Conservation (phyloP, 2,329 filamentous ascomycete genomes). For the Didymella segeticola region DNA sequence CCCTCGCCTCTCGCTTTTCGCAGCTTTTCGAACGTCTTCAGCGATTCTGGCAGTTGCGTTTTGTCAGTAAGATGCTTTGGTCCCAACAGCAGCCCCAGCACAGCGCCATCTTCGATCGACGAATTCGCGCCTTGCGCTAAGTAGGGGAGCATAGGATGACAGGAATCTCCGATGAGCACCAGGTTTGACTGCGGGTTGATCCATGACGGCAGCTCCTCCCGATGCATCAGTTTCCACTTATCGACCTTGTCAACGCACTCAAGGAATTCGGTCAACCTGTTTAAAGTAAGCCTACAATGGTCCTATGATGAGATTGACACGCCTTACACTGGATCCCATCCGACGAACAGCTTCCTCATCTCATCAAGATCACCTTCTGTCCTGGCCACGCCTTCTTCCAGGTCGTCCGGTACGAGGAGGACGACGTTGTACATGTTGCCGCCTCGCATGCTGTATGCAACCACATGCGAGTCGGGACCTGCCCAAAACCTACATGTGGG, state of each 20-base stretch:
- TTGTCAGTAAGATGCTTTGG: constrained; percentile 23
- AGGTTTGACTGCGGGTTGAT: constrained; percentile 60
- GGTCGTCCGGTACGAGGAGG: constrained; percentile 68
- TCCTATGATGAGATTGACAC: constrained; percentile 45
- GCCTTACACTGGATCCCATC: constrained; percentile 68
- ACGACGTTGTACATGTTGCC: constrained; percentile 71
- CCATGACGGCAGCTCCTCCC: constrained; percentile 46
- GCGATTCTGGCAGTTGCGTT: constrained; percentile 43
- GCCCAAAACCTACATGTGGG: constrained; percentile 68
- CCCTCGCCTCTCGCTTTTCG: constrained; percentile 58
- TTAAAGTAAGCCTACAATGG: constrained; percentile 6
- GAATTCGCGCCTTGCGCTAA: constrained; percentile 64
- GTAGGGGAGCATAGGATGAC: constrained; percentile 46
- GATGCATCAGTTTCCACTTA: constrained; percentile 74
- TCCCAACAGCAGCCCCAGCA: constrained; percentile 64
- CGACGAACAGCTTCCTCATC: constrained; percentile 65
- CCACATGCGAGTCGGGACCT: constrained; percentile 66
- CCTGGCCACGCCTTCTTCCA: constrained; percentile 61
- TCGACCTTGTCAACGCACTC: constrained; percentile 63
- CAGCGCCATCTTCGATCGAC: constrained; percentile 71
- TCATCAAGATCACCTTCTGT: constrained; percentile 64
- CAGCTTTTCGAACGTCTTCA: constrained; percentile 55
- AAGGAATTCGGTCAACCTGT: constrained; percentile 30
- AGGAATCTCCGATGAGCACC: constrained; percentile 53
- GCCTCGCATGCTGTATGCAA: constrained; percentile 67